phyloP scores from a whole-genome alignment of 805 yeast genomes.

The Cyberlindnera mrakii region DNA sequence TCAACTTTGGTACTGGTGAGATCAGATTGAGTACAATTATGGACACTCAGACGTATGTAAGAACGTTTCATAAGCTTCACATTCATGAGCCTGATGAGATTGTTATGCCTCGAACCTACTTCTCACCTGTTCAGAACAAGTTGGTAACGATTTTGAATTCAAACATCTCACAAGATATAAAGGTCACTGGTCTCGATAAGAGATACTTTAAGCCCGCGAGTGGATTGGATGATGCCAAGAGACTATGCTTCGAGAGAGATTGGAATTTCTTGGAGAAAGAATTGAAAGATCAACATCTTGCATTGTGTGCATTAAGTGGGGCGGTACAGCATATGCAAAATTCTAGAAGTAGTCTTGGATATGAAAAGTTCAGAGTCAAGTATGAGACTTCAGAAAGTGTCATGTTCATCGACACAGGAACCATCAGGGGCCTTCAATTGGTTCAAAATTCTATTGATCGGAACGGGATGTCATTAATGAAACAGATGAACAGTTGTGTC shows the following conservation, averaged over 20 bases:
- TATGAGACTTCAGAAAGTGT: conserved; percentile 34
- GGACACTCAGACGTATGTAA: conserved; percentile 41
- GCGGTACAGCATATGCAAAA: conserved; percentile 23
- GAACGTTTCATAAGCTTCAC: conserved; percentile 36
- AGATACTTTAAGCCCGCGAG: conserved; percentile 21
- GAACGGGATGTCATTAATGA: conserved; percentile 29
- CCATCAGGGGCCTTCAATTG: conserved; percentile 34
- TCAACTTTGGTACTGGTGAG: conserved; percentile 33
- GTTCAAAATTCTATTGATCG: conserved; percentile 27
- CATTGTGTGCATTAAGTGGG: conserved; percentile 30
- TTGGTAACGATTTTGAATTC: conserved; percentile 30
- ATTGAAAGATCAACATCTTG: conserved; percentile 25
- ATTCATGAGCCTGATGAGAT: conserved; percentile 31
- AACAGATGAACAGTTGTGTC: conserved; percentile 31
- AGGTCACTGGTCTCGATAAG: conserved; percentile 22
- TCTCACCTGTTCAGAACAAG: conserved; percentile 25
- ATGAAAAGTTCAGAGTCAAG: conserved; percentile 30
- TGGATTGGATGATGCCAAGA: conserved; percentile 21
- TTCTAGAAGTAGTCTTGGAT: conserved; percentile 10
- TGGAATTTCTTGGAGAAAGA: conserved; percentile 18
- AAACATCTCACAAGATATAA: conserved; percentile 23
- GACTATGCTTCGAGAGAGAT: conserved; percentile 17
- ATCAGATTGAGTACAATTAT: conserved; percentile 30
- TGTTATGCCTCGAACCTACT: conserved; percentile 27
- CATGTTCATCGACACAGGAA: conserved; percentile 36